These are phyloP conservation scores for Glaciozyma martinii DNA, from an alignment of 768 basidiomycete species.

Conservation along the genomic window DNA sequence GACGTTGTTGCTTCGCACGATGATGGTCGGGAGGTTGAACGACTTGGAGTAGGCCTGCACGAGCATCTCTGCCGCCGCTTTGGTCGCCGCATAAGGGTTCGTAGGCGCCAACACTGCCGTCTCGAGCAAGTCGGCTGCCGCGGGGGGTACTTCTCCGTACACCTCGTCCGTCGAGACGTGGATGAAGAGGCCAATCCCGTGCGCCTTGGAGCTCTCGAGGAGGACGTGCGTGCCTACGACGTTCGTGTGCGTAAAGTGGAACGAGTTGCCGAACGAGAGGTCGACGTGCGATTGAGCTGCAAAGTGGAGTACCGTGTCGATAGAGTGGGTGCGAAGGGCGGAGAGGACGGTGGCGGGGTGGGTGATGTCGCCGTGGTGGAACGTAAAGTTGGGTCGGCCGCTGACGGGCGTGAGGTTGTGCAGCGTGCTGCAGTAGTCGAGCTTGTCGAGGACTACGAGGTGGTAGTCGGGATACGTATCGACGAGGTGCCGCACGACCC, in stretches of 20 bases:
- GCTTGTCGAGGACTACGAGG: conserved; percentile 4
- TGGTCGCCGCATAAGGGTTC: conserved; percentile 4
- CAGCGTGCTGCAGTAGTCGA: conserved; percentile 6
- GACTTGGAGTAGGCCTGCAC: conserved; percentile 3
- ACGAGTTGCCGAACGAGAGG: conserved; percentile 5
- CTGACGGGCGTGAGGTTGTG: background rate
- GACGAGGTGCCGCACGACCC: conserved; percentile 1
- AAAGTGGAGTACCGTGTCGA: conserved; percentile 5
- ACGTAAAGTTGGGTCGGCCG: background rate
- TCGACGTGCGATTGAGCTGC: conserved; percentile 6
- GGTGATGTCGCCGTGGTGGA: conserved; percentile 7
- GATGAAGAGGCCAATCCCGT: conserved; percentile 1
- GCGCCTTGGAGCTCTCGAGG: conserved; percentile 2
- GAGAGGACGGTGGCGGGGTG: background rate
- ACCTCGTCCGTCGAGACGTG: conserved; percentile 9
- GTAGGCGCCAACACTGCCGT: conserved; percentile 1
- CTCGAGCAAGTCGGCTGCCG: background rate
- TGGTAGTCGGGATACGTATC: background rate
- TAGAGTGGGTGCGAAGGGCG: background rate
- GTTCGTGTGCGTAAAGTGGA: conserved; percentile 1
- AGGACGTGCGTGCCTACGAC: conserved; percentile 3
- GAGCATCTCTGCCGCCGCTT: conserved; percentile 3
- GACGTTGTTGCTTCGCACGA: conserved; percentile 8
- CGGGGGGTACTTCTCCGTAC: background rate
- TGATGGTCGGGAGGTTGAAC: conserved; percentile 3